phyloP scores from a whole-genome alignment of 352 stramenopile species.

The Globisporangium okanoganense region DNA sequence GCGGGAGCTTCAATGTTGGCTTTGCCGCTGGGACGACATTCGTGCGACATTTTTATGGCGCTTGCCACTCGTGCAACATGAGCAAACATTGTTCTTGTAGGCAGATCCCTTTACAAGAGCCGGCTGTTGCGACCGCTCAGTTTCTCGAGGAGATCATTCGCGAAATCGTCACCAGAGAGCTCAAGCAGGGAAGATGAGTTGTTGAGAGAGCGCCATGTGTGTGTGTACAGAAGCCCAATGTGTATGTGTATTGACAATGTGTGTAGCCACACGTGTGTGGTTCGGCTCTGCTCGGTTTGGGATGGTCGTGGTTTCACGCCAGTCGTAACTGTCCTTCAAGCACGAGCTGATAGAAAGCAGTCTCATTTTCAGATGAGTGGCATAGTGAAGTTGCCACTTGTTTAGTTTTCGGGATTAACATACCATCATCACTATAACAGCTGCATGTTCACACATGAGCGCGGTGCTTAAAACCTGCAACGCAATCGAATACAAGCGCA shows the following conservation, averaged over 20 bases:
- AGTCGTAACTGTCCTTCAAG: conserved; percentile 33
- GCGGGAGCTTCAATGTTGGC: not conserved
- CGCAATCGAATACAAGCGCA: not conserved
- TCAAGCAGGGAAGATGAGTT: not conserved
- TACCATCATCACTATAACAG: not conserved
- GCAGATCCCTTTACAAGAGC: conserved; percentile 3
- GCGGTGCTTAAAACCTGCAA: not conserved
- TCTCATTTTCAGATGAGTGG: conserved; percentile 21
- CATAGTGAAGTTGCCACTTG: conserved; percentile 14
- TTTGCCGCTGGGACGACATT: conserved; percentile 6
- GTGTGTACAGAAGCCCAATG: not conserved
- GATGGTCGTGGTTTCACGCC: conserved; percentile 21
- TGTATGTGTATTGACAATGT: not conserved
- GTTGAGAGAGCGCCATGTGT: not conserved
- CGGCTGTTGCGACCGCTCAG: conserved; percentile 4
- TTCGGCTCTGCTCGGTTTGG: conserved; percentile 41
- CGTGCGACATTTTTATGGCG: conserved; percentile 4
- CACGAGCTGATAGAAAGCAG: conserved; percentile 29
- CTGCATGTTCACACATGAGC: not conserved
- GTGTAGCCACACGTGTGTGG: not conserved
- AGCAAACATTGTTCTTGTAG: not conserved
- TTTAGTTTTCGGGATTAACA: conserved; percentile 21
- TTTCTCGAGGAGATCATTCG: not conserved
- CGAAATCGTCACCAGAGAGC: not conserved
- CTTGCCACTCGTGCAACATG: conserved; percentile 2